Evolutionary conservation across 208 protist genomes (phyloP), one percentile per base, ranked within the genome.

Genomic region (Polymyxa betae): DNA sequence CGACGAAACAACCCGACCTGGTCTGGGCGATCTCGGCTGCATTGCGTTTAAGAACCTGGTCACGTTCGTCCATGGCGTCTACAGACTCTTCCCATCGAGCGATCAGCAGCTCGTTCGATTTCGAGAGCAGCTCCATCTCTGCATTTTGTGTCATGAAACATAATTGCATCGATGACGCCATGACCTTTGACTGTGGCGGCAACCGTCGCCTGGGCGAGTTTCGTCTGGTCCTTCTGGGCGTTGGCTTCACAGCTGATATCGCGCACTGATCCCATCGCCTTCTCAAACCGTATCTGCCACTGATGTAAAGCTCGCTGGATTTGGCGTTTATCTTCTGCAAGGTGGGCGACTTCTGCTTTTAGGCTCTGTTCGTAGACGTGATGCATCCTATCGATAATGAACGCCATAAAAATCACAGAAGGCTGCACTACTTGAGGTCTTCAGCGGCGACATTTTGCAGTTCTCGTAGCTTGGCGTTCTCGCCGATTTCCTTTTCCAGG

Each of bases 51-150:
- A 82, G 35, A 43, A 82, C 40, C 35, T 5, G 16, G n/a, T 82
- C 72, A 43, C 72, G 72, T 82, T 82, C 72, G 72, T 82, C 72
- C 72, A 82, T 82, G 16, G 72, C 72, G n/a, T 82, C 72, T 5
- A 82, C n/a, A 35, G 72, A 82, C 35, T 82, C 16, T n/a, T 82
- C 72, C 72, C 72, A 82, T 12, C 72, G 5, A 20, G 40, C n/a
- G 5, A 82, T 12, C 35, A 82, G 5, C 72, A 82, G n/a, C 35
- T 82, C 72, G 40, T 82, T 82, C n/a, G 72, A 82, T 82, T 43
- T 35, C 5, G 16, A 40, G 16, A 82, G 72, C n/a, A 82, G n/a
- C 35, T 82, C 72, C 40, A 82, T 35, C n/a, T 82, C 72, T 82
- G 35, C 35, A 35, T 40, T 82, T 38, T 5, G 5, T 35, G 72